These are phyloP conservation scores for Ensete glaucum DNA, from an alignment of 176 grass and related monocot species.

Conservation along the genomic window DNA sequence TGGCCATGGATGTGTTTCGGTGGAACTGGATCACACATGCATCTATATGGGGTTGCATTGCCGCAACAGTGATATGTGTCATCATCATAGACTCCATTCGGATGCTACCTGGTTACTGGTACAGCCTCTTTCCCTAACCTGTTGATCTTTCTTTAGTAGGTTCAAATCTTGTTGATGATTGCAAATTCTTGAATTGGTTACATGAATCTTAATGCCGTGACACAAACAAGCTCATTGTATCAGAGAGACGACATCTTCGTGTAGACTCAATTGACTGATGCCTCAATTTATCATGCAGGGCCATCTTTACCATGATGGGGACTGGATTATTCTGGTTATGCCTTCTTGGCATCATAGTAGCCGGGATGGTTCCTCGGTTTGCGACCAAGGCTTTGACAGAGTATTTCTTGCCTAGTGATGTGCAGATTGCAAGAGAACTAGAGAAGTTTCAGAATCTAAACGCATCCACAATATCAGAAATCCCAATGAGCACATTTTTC, in stretches of 20 bases:
- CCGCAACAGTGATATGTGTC: background rate
- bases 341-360: slow-evolving; percentile 4
- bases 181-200: too few relatives aligned
- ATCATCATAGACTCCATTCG: background rate
- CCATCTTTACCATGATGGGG: slow-evolving; percentile 6
- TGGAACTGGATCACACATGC: slow-evolving; percentile 11
- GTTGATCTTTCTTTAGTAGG: too few relatives aligned
- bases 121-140: background rate
- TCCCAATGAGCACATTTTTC: slow-evolving; percentile 65
- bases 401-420: background rate
- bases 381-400: background rate
- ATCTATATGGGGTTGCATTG: slow-evolving; percentile 1
- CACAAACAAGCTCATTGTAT: background rate
- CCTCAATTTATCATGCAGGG: slow-evolving; percentile 5
- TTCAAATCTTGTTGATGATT: too few relatives aligned
- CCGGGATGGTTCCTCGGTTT: background rate
- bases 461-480: slow-evolving; percentile 31
- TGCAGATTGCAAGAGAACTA: slow-evolving; percentile 74
- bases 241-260: background rate
- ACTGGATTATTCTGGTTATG: slow-evolving; percentile 6
- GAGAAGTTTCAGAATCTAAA: slow-evolving; percentile 53
- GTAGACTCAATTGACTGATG: background rate
- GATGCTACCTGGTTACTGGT: slow-evolving; percentile 12
- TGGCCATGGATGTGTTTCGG: slow-evolving; percentile 11
- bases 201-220: too few relatives aligned